Evolutionary conservation across 768 basidiomycete species (phyloP), one percentile per base, ranked within the genome.

Genomic region (Mycena belliarum): DNA sequence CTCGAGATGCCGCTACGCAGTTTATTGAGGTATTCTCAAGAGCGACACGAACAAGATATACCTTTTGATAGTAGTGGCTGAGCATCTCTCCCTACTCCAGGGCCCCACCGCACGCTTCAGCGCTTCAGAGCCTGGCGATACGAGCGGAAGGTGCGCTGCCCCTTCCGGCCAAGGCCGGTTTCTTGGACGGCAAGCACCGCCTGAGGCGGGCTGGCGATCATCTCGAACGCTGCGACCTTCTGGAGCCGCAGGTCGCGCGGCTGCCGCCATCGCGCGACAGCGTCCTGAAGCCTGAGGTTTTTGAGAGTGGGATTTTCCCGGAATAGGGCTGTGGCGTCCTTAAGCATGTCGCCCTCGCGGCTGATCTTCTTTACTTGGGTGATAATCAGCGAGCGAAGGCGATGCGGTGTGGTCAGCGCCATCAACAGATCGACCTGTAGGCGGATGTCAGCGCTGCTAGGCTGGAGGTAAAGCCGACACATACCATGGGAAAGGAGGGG

Each of bases 241-340:
- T 55, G 54, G 28, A 59, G 52, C 11, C 62, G 57, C 35, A 63
- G 26, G 45, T 63, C 62, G 16, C 58, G 55, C 7, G 58, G 62
- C 4, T 63, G 62, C 2, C 62, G 57, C 62, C 62, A 63, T 12
- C 62, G 62, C 6, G 62, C 62, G 23, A 59, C 51, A 2, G 51
- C 62, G 4, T 63, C 62, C n/a, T 59, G 57, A 44, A 63, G 29
- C 44, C 24, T 51, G 18, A 63, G 54, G 23, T 33, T 29, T 18
- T 53, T n/a, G 21, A 63, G 54, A 18, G 26, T 59, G 2, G 51
- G 15, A 15, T 41, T 63, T n/a, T 63, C 53, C 7, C 57, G 62
- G 23, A 63, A 59, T 11, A 63, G 49, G 18, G 48, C 40, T n/a
- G 38, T 25, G 4, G 62, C 62, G 43, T 59, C 58, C 42, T 49